Evolutionary conservation across 2,329 filamentous ascomycete species (phyloP).

Genomic region (Beauveria asiatica): DNA sequence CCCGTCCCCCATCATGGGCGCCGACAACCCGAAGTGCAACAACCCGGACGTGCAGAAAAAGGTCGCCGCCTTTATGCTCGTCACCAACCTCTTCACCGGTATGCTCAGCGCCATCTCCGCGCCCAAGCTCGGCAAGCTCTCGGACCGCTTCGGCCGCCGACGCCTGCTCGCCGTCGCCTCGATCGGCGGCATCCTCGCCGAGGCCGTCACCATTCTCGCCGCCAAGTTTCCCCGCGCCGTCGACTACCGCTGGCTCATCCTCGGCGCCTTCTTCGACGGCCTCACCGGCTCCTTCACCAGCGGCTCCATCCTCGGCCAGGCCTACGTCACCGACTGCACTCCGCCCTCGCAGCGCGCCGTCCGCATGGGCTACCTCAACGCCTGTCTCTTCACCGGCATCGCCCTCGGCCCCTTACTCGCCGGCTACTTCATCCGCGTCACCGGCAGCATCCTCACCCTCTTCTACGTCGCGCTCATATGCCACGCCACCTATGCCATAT

Average conservation of each 20-base stretch:
- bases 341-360: constrained; percentile 70
- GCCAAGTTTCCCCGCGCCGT: constrained; percentile 65
- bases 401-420: constrained; percentile 78
- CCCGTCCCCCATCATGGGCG: constrained; percentile 55
- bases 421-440: constrained; percentile 69
- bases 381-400: constrained; percentile 80
- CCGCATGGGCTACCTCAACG: constrained; percentile 83
- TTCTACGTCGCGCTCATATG: constrained; percentile 75
- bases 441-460: constrained; percentile 65
- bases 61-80: constrained; percentile 71
- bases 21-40: constrained; percentile 70
- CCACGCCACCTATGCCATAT: constrained; percentile 65
- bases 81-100: constrained; percentile 65
- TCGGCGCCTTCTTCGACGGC: constrained; percentile 73
- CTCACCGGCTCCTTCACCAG: constrained; percentile 83
- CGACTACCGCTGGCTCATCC: constrained; percentile 68
- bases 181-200: constrained; percentile 63
- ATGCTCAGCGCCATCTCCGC: constrained; percentile 71
- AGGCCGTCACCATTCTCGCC: constrained; percentile 70
- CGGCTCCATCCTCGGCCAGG: constrained; percentile 65
- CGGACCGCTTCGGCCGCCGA: constrained; percentile 78
- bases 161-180: constrained; percentile 65
- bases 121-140: constrained; percentile 75
- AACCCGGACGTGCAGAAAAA: constrained; percentile 68
- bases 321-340: constrained; percentile 86